Conservation (phyloP, 257 asterid genomes). For the Avicennia marina region DNA sequence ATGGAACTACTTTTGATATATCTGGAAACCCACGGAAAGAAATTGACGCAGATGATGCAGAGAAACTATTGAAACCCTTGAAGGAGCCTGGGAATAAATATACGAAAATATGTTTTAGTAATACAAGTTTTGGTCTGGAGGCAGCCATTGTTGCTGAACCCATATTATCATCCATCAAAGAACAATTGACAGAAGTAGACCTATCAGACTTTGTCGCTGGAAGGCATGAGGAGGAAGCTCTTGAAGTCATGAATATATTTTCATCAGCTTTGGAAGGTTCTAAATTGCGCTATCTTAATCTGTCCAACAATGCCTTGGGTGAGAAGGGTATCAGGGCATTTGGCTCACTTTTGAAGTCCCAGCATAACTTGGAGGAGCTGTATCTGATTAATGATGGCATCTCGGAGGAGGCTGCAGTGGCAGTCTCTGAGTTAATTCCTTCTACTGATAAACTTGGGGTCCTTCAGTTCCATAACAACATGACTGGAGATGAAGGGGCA, state of each 20-base stretch:
- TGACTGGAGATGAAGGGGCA: constrained; percentile 96
- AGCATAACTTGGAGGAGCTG: constrained; percentile 72
- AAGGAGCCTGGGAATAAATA: constrained; percentile 51
- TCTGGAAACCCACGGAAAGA: constrained; percentile 71
- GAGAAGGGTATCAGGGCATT: constrained; percentile 91
- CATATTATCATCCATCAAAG: constrained; percentile 57
- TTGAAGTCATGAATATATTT: constrained; percentile 80
- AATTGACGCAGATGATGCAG: constrained; percentile 59
- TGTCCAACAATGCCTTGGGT: constrained; percentile 89
- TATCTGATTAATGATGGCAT: constrained; percentile 81
- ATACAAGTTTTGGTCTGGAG: constrained; percentile 78
- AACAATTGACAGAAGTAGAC: constrained; percentile 73
- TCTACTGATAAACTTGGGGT: constrained; percentile 60
- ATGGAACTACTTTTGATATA: constrained; percentile 64
- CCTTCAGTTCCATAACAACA: constrained; percentile 83
- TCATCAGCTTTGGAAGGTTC: constrained; percentile 72
- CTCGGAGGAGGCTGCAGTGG: constrained; percentile 88
- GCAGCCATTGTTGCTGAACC: constrained; percentile 77
- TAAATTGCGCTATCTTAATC: constrained; percentile 54
- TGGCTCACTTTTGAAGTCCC: constrained; percentile 65
- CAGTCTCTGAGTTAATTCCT: constrained; percentile 70
- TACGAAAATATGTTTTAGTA: constrained; percentile 81
- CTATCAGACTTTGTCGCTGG: constrained; percentile 93
- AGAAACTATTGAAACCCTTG: constrained; percentile 53
- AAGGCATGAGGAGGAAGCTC: constrained; percentile 79